Conservation (phyloP, 768 basidiomycete species). For the Chiua virens region DNA sequence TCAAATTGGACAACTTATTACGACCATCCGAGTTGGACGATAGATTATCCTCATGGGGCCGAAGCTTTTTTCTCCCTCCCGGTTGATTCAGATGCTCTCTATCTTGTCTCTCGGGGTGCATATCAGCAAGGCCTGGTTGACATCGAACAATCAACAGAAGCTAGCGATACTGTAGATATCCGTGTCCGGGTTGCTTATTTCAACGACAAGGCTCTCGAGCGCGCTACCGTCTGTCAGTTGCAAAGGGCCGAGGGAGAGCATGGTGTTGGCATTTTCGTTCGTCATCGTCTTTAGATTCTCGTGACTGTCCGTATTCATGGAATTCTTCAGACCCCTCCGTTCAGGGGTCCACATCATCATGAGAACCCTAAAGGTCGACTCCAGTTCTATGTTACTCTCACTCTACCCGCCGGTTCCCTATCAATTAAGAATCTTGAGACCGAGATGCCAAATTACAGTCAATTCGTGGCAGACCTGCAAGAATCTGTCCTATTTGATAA, state of each 20-base stretch:
- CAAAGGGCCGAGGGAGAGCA: conserved; percentile 22
- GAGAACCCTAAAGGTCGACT: conserved; percentile 16
- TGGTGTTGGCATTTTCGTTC: conserved; percentile 37
- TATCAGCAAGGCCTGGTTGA: conserved; percentile 28
- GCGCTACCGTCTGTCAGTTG: conserved; percentile 30
- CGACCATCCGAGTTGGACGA: conserved; percentile 25
- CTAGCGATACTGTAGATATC: conserved; percentile 30
- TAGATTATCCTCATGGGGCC: conserved; percentile 23
- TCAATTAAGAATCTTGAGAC: conserved; percentile 45
- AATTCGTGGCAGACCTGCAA: conserved; percentile 37
- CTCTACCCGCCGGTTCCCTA: conserved; percentile 36
- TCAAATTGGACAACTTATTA: conserved; percentile 25
- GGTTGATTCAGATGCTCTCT: conserved; percentile 28
- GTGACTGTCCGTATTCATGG: background rate
- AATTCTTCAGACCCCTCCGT: conserved; percentile 33
- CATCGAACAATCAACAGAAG: conserved; percentile 30
- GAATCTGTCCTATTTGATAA: conserved; percentile 37
- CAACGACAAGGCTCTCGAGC: conserved; percentile 16
- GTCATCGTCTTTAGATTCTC: conserved; percentile 1
- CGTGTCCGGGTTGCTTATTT: conserved; percentile 26
- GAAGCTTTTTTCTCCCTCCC: conserved; percentile 31
- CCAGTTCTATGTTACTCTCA: conserved; percentile 37
- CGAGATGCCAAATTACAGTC: conserved; percentile 38
- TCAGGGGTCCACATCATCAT: background rate
- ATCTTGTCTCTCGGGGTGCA: conserved; percentile 30